These are phyloP conservation scores for Ananas comosus DNA, from an alignment of 176 grass and related monocot genomes.

Conservation along the genomic window DNA sequence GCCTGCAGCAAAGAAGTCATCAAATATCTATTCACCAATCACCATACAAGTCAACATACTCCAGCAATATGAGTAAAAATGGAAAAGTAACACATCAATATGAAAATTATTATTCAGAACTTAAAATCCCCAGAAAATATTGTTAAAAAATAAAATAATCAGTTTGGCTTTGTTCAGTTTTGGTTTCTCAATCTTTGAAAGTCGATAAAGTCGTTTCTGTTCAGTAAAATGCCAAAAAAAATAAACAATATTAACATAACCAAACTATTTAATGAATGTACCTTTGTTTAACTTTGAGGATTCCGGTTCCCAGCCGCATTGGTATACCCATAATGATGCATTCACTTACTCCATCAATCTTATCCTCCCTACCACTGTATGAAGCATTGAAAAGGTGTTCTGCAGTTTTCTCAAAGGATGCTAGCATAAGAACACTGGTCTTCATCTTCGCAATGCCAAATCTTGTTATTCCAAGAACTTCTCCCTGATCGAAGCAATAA, in stretches of 20 bases:
- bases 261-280: slow-evolving; percentile 9
- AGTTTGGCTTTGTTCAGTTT: not conserved
- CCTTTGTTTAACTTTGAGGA: slow-evolving; percentile 96
- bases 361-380: slow-evolving; percentile 59
- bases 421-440: slow-evolving; percentile 81
- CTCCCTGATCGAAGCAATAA: slow-evolving; percentile 58
- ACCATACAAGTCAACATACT: too few species aligned
- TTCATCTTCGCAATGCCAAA: slow-evolving; percentile 94
- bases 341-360: slow-evolving; percentile 85
- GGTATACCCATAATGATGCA: slow-evolving; percentile 97
- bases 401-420: slow-evolving; percentile 89
- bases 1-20: slow-evolving; percentile 41
- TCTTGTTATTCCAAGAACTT: slow-evolving; percentile 80
- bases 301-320: slow-evolving; percentile 88
- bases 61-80: too few species aligned
- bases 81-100: too few species aligned
- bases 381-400: slow-evolving; percentile 96
- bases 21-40: not conserved
- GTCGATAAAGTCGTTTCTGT: not conserved
- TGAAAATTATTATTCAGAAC: too few species aligned
- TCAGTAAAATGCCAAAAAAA: not conserved
- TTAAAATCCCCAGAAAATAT: too few species aligned
- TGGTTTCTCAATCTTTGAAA: not conserved
- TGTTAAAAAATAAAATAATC: not conserved
- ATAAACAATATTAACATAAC: not conserved